Conservation (phyloP, 1,139 yeast genomes). For the Yamadazyma spencermartinsiae region DNA sequence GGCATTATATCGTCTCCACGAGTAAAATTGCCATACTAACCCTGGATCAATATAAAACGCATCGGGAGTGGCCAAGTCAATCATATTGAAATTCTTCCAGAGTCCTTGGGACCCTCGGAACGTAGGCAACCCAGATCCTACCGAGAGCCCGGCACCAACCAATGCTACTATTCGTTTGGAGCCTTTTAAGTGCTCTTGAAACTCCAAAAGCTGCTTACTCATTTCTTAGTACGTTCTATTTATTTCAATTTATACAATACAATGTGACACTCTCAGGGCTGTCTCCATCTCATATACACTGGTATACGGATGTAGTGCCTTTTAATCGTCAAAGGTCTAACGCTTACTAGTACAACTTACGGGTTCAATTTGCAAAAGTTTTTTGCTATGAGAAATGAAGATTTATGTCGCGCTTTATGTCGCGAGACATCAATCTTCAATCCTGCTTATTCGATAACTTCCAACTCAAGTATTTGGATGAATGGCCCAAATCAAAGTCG, state of each 20-base stretch:
- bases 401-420: background rate
- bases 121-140: slow-evolving; percentile 73
- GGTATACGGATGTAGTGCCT: too few species aligned
- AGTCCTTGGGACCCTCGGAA: slow-evolving; percentile 72
- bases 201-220: slow-evolving; percentile 35
- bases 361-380: background rate
- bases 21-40: slow-evolving; percentile 86
- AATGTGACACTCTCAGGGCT: background rate
- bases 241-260: slow-evolving; percentile 1
- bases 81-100: slow-evolving; percentile 78
- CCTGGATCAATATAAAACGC: slow-evolving; percentile 84
- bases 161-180: slow-evolving; percentile 66
- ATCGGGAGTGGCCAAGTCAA: slow-evolving; percentile 88
- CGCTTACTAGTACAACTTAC: too few species aligned
- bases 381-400: background rate
- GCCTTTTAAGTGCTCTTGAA: slow-evolving; percentile 54
- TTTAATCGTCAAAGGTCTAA: too few species aligned
- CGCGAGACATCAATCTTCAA: background rate
- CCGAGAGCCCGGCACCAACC: slow-evolving; percentile 85
- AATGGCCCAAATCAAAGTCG: slow-evolving; percentile 55
- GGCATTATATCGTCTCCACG: slow-evolving; percentile 66
- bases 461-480: slow-evolving; percentile 73
- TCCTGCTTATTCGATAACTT: slow-evolving; percentile 24
- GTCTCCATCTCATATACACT: too few species aligned
- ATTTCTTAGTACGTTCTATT: slow-evolving; percentile 3